Base-by-base conservation (phyloP, 192 early-diverging fungal species). In the Glomus cerebriforme region DNA sequence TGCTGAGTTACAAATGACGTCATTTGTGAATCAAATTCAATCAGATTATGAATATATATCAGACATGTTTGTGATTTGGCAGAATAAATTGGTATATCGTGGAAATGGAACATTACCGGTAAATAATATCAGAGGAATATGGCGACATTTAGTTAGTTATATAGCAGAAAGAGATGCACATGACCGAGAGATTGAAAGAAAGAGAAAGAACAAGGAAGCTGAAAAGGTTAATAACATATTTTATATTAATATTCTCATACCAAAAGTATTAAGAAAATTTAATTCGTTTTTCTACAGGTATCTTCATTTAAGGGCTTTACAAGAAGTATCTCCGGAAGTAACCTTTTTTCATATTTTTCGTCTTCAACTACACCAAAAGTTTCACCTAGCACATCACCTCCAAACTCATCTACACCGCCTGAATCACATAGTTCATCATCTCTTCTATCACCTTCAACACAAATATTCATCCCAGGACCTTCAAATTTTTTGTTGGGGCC, bases 271-370 rank as follows among this genome's bases (percentile, higher is more conserved):
- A 13, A 65, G 4, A 12, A 34, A 19, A 15, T 3, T 49, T 60
- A 34, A 17, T 35, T 60, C 22, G n/a, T n/a, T 59, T 29, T 63
- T 68, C 7, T 66, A 24, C 26, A 78, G 76, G 66, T 19, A 17
- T 59, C 39, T 34, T 24, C 76, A 49, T 27, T 78, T 47, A 78
- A 59, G 67, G 47, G 65, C 24, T 69, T 78, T 15, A 49, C 76
- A 47, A 19, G 65, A 32, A 45, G 1, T 47, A n/a, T 78, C 12
- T 54, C 76, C 7, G 76, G 76, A 24, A 32, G 43, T 54, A 66
- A 78, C 37, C 62, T 68, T 34, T 64, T 78, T 26, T 58, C 76
- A n/a, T 68, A 58, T 68, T 78, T 78, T 59, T 68, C 76, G 29
- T 26, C 45, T 27, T 7, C 47, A 15, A 35, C 49, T 5, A 54